These are phyloP conservation scores for Cicer yamashitae DNA, from an alignment of 306 rosid species.

Conservation along the genomic window DNA sequence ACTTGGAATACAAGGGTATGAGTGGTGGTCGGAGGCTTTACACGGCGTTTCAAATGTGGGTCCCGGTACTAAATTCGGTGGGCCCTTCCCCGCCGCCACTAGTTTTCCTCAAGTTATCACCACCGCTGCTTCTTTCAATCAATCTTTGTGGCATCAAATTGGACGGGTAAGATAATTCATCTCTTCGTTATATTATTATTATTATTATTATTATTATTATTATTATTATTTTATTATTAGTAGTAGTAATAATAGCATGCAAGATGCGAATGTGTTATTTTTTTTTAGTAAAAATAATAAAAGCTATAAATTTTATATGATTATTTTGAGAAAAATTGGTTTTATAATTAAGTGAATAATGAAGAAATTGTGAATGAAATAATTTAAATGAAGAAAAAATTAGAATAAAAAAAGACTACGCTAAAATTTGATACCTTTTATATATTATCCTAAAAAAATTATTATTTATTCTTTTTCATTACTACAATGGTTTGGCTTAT, in stretches of 20 bases:
- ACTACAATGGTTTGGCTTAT: neutral
- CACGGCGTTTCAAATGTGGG: constrained; percentile 93
- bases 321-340: too few relatives aligned
- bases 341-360: too few relatives aligned
- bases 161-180: constrained; percentile 67
- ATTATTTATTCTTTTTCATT: neutral
- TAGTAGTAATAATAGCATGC: too few relatives aligned
- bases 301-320: too few relatives aligned
- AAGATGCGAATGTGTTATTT: too few relatives aligned
- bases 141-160: constrained; percentile 77
- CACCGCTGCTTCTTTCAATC: constrained; percentile 92
- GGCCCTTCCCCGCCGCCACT: constrained; percentile 81
- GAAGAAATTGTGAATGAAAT: too few relatives aligned
- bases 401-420: too few relatives aligned
- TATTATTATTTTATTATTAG: neutral
- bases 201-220: neutral
- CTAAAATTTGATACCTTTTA: too few relatives aligned
- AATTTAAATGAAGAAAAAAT: too few relatives aligned
- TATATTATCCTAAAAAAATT: too few relatives aligned
- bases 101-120: constrained; percentile 96
- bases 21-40: constrained; percentile 74
- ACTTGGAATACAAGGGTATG: constrained; percentile 81
- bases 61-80: constrained; percentile 87
- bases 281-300: too few relatives aligned
- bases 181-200: neutral